Base-by-base conservation (phyloP, 2,329 filamentous ascomycete genomes). In the Fusarium camptoceras region DNA sequence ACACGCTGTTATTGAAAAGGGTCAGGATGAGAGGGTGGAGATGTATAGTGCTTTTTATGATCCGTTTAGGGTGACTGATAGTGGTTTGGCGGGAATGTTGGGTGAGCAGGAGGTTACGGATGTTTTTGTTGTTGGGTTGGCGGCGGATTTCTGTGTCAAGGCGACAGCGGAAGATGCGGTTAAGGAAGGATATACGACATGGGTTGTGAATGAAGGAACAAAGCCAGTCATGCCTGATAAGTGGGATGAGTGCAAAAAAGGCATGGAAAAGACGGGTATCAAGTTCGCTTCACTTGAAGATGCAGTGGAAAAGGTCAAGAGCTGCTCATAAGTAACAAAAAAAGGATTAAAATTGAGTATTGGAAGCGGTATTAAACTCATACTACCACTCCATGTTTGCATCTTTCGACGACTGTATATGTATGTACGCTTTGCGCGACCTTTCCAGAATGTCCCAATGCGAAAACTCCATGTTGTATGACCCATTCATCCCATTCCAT, bases 21-120 rank as follows among this genome's bases (percentile, higher is more conserved):
- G 96, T 14, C 87, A 85, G 76, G 86, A 94, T 76, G 78, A 84
- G 46, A 83, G 87, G 46, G 87, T 97, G 3, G 96, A 99, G 81
- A 97, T 98, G 92, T 98, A 98, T 81, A 95, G 92, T 66, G 94
- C 91, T 1, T 98, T 99, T 75, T 91, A 91, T 65, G 92, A 94
- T 76, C 92, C 93, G 0, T 95, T 98, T 74, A 81, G 81, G 31
- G 83, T 91, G 16, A 83, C 82, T 27, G 88, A 90, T 74, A 90
- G 87, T 74, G 89, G 90, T 16, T 82, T 98, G 27, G 86, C 85
- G 3, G 81, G 76, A 2, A 76, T 83, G 49, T 78, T 99, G 72
- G 84, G 79, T 54, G 83, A 83, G 5, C 82, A 82, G 18, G 83
- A 81, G 1, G 83, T 97, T 28, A 94, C 92, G 8, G 87, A 97